Base-by-base conservation (phyloP, 495 filamentous ascomycete genomes). In the Penicillium herquei region DNA sequence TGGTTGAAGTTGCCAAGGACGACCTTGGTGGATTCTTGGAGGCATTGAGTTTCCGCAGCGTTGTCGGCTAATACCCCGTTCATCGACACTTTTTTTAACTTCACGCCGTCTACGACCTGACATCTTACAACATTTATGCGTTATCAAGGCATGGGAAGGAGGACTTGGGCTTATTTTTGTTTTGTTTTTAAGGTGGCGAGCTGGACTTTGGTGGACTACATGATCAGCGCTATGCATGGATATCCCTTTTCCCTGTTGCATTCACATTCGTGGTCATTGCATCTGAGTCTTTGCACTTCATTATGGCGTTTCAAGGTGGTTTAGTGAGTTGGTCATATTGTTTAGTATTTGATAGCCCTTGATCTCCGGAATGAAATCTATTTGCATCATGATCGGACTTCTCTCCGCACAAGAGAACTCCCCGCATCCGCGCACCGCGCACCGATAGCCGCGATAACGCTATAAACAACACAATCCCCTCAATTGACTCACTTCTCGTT, bases 1-100 rank as follows among this genome's bases (percentile, higher is more conserved):
- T 98, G 9, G 91, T 97, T 45, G 94, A 98, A 74, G 94, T 98
- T 32, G 84, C 87, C 75, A 96, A 96, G 74, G 94, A 98, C 67
- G 93, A 98, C 72, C 77, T 98, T 31, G 82, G 86, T 16, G 91
- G 87, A 10, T 98, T 98, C 70, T 78, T 98, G 58, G 94, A 98
- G 76, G 84, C 87, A 46, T 69, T 98, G 69, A 96, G 92, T 69
- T 85, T 91, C 81, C 93, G 92, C 78, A 86, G 85, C 67, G 92
- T 98, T 11, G 85, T 97, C 49, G 93, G 93, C 42, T 96, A 76
- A 74, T 49, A 32, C 10, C 40, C 18, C 45, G 33, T 11, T 21
- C 39, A 13, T 37, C 34, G 8, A 32, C 9, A 51, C 37, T 26
- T 32, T 54, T 30, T 12, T 35, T 41, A 40, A 33, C 21, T 41